A percentile compares a stretch with the other conserved stretches of the same genome.
Conservation (phyloP, 2,329 filamentous ascomycete genomes). For the Exserohilum turcica region DNA sequence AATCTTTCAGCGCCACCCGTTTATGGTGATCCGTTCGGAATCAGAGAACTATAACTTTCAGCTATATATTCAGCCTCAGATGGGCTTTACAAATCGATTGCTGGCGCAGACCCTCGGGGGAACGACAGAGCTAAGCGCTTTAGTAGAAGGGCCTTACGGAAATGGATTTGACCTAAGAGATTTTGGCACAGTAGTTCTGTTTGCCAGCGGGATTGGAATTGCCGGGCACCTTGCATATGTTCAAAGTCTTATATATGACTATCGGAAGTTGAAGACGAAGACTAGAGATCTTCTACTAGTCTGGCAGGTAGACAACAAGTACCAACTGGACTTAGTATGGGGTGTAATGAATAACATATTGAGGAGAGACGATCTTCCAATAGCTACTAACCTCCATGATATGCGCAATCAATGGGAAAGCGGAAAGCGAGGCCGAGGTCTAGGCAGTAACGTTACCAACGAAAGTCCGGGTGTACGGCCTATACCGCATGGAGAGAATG, state of each 20-base stretch:
- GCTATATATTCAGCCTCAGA: slow-evolving; percentile 14
- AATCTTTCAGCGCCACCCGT: slow-evolving; percentile 20
- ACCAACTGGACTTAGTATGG: slow-evolving; percentile 11
- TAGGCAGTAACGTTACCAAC: slow-evolving; percentile 3
- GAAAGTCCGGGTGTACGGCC: slow-evolving; percentile 10
- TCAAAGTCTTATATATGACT: slow-evolving; percentile 14
- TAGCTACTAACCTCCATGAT: background rate
- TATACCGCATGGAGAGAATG: slow-evolving; percentile 12
- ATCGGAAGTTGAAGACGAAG: slow-evolving; percentile 14
- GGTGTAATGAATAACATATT: slow-evolving; percentile 13
- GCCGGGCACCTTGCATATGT: slow-evolving; percentile 17
- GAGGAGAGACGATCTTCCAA: slow-evolving; percentile 9
- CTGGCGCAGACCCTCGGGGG: background rate
- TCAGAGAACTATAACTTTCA: slow-evolving; percentile 7
- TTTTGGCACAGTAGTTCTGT: slow-evolving; percentile 21
- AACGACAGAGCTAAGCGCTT: slow-evolving; percentile 5
- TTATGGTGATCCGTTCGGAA: slow-evolving; percentile 13
- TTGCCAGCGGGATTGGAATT: slow-evolving; percentile 25
- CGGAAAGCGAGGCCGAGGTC: slow-evolving; percentile 3
- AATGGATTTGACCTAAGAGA: slow-evolving; percentile 14
- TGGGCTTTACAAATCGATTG: slow-evolving; percentile 15
- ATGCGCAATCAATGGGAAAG: background rate
- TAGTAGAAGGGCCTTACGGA: slow-evolving; percentile 19
- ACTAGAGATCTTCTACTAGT: slow-evolving; percentile 21
- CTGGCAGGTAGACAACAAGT: slow-evolving; percentile 16